These are phyloP conservation scores for Neckera pumila DNA, from an alignment of 225 moss, liverwort and hornwort genomes.

Conservation along the genomic window DNA sequence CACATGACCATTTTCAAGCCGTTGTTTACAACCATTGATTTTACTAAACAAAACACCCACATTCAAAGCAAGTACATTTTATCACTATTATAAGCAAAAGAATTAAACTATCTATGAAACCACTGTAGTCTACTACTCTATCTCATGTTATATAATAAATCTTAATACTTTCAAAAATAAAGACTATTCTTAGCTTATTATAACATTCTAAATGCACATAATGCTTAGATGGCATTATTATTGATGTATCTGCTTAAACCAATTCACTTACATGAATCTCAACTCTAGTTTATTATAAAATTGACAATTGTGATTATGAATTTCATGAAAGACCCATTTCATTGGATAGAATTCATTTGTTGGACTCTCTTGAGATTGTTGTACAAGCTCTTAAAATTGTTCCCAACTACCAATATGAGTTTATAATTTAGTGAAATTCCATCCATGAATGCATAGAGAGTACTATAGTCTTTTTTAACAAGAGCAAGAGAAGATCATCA, in stretches of 20 bases:
- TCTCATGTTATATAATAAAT: too few relatives aligned
- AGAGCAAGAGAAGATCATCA: background rate
- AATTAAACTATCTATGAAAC: accelerated
- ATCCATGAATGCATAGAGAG: background rate
- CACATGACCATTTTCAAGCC: background rate
- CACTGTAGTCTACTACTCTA: background rate
- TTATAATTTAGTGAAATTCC: background rate
- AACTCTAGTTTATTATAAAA: background rate
- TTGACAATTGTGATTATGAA: background rate
- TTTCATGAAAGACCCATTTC: background rate
- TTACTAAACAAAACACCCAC: background rate
- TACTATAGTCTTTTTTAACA: background rate
- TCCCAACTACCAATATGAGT: background rate
- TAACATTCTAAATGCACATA: background rate
- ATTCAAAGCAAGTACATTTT: background rate
- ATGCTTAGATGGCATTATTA: background rate
- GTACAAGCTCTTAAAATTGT: background rate
- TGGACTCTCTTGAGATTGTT: background rate
- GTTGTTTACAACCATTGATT: background rate
- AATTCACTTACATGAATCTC: background rate
- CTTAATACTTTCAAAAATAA: too few relatives aligned
- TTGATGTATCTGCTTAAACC: background rate
- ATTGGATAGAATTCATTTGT: background rate
- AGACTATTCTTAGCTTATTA: background rate
- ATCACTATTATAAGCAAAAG: background rate